These are phyloP conservation scores for Yarrowia sp. DNA, from an alignment of 805 yeast genomes.

Conservation along the genomic window DNA sequence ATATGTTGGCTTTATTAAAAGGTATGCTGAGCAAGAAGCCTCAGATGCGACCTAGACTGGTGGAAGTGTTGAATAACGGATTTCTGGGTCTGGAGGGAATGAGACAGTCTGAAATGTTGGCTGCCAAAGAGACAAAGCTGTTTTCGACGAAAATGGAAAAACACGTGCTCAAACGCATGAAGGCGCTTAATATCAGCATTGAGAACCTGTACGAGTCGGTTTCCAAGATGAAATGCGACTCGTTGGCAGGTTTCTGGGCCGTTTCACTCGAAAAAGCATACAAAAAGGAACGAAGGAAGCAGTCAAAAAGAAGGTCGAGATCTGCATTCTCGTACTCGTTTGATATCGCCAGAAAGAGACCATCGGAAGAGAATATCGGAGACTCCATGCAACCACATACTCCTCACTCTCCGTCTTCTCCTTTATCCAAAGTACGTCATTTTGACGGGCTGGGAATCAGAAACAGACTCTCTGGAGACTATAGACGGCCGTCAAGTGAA, in stretches of 20 bases:
- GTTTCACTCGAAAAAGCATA: conserved; percentile 55
- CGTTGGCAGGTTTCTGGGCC: conserved; percentile 73
- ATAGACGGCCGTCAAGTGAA: conserved; percentile 17
- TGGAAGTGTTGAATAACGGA: conserved; percentile 52
- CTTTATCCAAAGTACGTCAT: not conserved
- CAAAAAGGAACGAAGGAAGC: conserved; percentile 27
- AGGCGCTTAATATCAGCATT: conserved; percentile 61
- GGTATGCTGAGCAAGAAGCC: conserved; percentile 67
- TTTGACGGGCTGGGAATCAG: conserved; percentile 19
- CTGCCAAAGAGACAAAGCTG: conserved; percentile 42
- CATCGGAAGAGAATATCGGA: not conserved
- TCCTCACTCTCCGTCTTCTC: not conserved
- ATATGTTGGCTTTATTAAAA: conserved; percentile 52
- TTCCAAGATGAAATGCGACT: conserved; percentile 58
- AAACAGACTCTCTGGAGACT: conserved; percentile 16
- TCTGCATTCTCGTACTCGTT: not conserved
- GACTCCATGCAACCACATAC: not conserved
- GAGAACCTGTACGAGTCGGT: conserved; percentile 60
- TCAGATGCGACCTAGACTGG: conserved; percentile 54
- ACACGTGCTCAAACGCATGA: conserved; percentile 56
- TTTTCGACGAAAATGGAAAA: conserved; percentile 64
- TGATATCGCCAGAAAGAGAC: not conserved
- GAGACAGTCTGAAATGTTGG: conserved; percentile 43
- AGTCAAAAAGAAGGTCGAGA: not conserved
- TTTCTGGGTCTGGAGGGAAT: conserved; percentile 50